A percentile compares a stretch with the other conserved stretches of the same genome.
Conservation (phyloP, 2,329 filamentous ascomycete genomes). For the Clonostachys solani region DNA sequence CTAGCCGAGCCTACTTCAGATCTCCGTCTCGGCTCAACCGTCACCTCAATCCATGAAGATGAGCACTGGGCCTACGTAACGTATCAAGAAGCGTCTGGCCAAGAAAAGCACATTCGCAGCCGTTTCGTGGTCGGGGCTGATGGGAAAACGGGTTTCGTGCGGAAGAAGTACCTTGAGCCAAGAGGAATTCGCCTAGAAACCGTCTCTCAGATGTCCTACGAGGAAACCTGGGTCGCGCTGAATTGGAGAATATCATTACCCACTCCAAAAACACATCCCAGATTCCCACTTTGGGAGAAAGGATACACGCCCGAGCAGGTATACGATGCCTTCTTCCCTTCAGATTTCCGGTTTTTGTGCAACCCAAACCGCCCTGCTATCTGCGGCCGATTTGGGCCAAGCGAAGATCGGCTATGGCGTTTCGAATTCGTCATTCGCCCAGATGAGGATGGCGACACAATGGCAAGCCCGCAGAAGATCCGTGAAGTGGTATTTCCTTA, state of each 20-base stretch:
- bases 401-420: slow-evolving; percentile 33
- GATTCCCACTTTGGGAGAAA: no score
- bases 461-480: slow-evolving; percentile 16
- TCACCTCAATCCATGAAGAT: slow-evolving; percentile 6
- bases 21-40: slow-evolving; percentile 2
- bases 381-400: not conserved
- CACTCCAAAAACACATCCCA: no score
- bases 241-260: no score
- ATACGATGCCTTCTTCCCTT: no score
- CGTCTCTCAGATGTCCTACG: no score
- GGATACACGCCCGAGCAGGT: no score
- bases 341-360: no score
- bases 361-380: no score
- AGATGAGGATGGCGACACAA: no score
- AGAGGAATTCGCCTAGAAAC: no score
- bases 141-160: slow-evolving; percentile 38
- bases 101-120: slow-evolving; percentile 1
- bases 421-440: slow-evolving; percentile 22
- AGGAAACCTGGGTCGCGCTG: no score
- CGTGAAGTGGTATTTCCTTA: slow-evolving; percentile 8
- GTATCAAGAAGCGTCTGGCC: slow-evolving; percentile 2
- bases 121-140: slow-evolving; percentile 34
- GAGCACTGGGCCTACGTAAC: slow-evolving; percentile 20
- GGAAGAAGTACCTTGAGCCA: slow-evolving; percentile 29
- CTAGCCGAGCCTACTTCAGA: no score